Evolutionary conservation across 2,329 filamentous ascomycete genomes (phyloP).

Genomic region (Alternaria metachromatica): DNA sequence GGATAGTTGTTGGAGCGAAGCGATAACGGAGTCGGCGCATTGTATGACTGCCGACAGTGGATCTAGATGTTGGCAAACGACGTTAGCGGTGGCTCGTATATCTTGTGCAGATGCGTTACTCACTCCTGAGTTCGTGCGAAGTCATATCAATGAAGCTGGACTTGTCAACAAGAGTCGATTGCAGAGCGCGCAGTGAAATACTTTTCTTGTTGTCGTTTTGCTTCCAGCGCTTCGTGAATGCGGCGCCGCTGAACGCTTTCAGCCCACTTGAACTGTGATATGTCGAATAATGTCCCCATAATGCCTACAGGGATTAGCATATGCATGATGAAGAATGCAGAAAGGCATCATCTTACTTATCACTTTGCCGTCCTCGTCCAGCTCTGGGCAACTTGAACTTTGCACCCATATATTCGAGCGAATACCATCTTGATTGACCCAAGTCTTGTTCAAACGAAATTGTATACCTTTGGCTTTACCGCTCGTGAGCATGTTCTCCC

Average conservation of each 20-base stretch:
- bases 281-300: constrained; percentile 47
- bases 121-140: constrained; percentile 46
- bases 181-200: not conserved
- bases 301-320: constrained; percentile 23
- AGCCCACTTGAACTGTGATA: constrained; percentile 48
- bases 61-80: not conserved
- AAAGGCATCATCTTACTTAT: constrained; percentile 17
- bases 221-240: constrained; percentile 45
- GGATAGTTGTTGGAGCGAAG: constrained; percentile 31
- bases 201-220: constrained; percentile 49
- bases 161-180: constrained; percentile 7
- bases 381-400: constrained; percentile 31
- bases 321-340: not conserved
- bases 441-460: constrained; percentile 36
- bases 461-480: constrained; percentile 26
- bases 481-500: constrained; percentile 22
- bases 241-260: constrained; percentile 43
- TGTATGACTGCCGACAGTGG: constrained; percentile 50
- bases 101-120: not conserved
- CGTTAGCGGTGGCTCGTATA: not conserved
- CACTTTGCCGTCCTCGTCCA: constrained; percentile 32
- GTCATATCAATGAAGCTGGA: constrained; percentile 41
- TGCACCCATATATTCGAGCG: constrained; percentile 35
- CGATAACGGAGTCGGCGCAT: constrained; percentile 52
- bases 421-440: constrained; percentile 35